Evolutionary conservation across 441 rosid species (phyloP).

Genomic region (Metrosideros polymorpha): DNA sequence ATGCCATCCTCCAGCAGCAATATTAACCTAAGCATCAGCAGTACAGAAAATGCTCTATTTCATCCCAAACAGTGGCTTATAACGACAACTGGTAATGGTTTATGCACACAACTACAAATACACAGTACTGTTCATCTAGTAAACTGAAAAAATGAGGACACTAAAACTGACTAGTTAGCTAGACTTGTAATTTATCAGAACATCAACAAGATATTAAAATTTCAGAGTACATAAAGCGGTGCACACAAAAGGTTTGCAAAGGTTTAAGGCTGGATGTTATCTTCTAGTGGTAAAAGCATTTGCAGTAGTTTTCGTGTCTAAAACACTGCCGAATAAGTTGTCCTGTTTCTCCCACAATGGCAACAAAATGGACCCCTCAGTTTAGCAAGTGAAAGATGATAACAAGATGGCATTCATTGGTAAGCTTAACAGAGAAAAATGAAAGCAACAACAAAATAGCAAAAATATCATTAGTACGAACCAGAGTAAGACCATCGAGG

Average conservation of each 20-base stretch:
- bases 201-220: neutral
- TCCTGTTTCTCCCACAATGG: neutral
- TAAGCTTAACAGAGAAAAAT: neutral
- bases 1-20: conserved; percentile 99
- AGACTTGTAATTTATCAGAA: neutral
- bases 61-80: neutral
- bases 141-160: neutral
- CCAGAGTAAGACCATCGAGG: conserved; percentile 74
- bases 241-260: neutral
- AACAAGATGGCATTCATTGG: neutral
- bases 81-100: neutral
- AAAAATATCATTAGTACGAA: conserved; percentile 18
- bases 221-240: neutral
- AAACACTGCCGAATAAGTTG: neutral
- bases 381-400: neutral
- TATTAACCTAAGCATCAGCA: conserved; percentile 63
- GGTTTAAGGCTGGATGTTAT: neutral
- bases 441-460: neutral
- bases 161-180: neutral
- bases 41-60: neutral
- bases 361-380: neutral
- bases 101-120: neutral
- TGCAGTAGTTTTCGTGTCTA: neutral
- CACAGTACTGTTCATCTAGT: neutral
- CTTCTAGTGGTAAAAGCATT: neutral